phyloP scores from a whole-genome alignment of 352 stramenopile genomes.

The Globisporangium acanthophoron region DNA sequence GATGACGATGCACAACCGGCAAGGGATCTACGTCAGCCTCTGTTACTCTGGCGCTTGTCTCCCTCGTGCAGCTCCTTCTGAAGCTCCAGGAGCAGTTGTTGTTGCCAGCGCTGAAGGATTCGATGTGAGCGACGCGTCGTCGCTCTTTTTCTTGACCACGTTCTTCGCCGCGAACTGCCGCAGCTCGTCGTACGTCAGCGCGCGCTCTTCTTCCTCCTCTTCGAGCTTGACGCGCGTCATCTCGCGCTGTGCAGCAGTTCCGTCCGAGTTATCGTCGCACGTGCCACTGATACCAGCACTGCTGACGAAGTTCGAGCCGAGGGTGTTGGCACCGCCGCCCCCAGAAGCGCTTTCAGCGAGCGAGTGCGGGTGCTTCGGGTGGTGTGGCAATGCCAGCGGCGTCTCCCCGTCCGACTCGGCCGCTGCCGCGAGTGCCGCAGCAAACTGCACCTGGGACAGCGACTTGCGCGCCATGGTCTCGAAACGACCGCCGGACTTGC shows the following conservation, averaged over 20 bases:
- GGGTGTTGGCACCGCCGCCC: not conserved
- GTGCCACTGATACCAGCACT: not conserved
- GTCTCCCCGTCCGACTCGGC: constrained; percentile 2
- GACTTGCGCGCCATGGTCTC: constrained; percentile 38
- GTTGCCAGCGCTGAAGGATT: not conserved
- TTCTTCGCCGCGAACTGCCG: constrained; percentile 54
- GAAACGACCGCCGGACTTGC: constrained; percentile 22
- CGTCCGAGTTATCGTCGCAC: not conserved
- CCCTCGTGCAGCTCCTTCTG: not conserved
- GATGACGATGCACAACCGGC: no score
- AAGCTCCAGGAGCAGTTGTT: no score
- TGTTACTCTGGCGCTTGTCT: not conserved
- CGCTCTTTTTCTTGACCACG: constrained; percentile 26
- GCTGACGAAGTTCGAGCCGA: not conserved
- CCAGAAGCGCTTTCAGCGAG: not conserved
- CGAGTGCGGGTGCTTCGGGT: not conserved
- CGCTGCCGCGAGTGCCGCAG: constrained; percentile 18
- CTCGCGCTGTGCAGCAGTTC: not conserved
- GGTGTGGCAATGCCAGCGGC: not conserved
- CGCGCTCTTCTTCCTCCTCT: constrained; percentile 62
- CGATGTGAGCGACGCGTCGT: constrained; percentile 3
- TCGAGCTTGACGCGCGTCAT: constrained; percentile 16
- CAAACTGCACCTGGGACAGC: constrained; percentile 39
- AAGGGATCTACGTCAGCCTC: not conserved
- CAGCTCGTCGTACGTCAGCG: constrained; percentile 73